These are phyloP conservation scores for Phoma sp. DNA, from an alignment of 2,329 filamentous ascomycete species.

Conservation along the genomic window DNA sequence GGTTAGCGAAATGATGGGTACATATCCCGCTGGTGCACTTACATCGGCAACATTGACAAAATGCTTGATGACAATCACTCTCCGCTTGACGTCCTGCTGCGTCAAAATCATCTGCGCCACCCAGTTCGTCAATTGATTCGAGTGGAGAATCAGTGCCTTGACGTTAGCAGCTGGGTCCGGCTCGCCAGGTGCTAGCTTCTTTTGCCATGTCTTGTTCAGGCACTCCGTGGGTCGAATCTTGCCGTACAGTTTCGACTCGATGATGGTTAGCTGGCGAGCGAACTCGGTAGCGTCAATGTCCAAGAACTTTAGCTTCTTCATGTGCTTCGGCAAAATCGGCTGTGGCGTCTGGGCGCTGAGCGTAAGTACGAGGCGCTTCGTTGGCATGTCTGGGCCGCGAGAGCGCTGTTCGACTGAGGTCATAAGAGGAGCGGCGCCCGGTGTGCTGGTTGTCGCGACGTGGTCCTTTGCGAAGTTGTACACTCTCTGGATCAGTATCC, in stretches of 20 bases:
- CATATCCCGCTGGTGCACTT: constrained; percentile 50
- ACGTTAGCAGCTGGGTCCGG: constrained; percentile 90
- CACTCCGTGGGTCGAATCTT: constrained; percentile 97
- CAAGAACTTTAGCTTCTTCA: constrained; percentile 98
- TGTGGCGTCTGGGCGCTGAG: constrained; percentile 80
- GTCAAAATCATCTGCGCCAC: constrained; percentile 98
- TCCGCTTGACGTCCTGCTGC: constrained; percentile 92
- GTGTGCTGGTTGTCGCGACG: constrained; percentile 91
- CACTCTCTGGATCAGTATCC: constrained; percentile 83
- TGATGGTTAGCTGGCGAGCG: constrained; percentile 95
- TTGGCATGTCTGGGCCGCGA: constrained; percentile 83
- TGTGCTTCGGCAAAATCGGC: constrained; percentile 96
- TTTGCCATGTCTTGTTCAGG: constrained; percentile 98
- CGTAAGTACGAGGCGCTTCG: constrained; percentile 85
- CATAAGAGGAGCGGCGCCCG: constrained; percentile 83
- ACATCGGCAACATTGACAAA: constrained; percentile 97
- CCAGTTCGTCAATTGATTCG: constrained; percentile 99
- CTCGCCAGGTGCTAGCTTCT: constrained; percentile 83
- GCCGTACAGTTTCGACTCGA: constrained; percentile 91
- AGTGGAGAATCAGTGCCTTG: constrained; percentile 94
- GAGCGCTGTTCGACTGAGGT: constrained; percentile 87
- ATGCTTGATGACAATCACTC: constrained; percentile 97
- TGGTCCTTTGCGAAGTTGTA: constrained; percentile 91
- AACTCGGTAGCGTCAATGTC: constrained; percentile 97
- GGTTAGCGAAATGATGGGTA: constrained; percentile 30